These are phyloP conservation scores for Fusarium transvaalense DNA, from an alignment of 2,329 filamentous ascomycete genomes.

Conservation along the genomic window DNA sequence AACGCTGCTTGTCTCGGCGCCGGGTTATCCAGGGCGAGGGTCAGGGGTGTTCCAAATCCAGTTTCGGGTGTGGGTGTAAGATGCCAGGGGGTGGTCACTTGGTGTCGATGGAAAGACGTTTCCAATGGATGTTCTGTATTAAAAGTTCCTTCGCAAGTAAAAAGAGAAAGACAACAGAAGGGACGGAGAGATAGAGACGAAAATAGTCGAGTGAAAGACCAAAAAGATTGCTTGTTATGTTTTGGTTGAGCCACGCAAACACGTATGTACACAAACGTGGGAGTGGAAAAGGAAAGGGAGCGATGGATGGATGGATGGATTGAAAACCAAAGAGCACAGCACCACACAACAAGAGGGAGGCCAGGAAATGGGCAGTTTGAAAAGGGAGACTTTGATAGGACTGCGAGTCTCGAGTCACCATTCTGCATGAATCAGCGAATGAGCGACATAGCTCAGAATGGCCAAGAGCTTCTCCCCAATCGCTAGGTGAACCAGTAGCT, in stretches of 20 bases:
- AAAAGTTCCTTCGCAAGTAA: not conserved
- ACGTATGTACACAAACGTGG: conserved; percentile 32
- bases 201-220: not conserved
- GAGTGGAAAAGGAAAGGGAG: conserved; percentile 24
- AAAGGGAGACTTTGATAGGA: conserved; percentile 16
- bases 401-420: conserved; percentile 1
- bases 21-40: conserved; percentile 45
- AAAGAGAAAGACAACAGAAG: not conserved
- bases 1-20: conserved; percentile 47
- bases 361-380: conserved; percentile 20
- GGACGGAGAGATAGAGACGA: not conserved
- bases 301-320: conserved; percentile 16
- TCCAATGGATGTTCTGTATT: conserved; percentile 9
- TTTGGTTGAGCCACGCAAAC: conserved; percentile 14
- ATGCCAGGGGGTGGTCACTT: conserved; percentile 36
- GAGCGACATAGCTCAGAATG: not conserved
- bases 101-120: conserved; percentile 36
- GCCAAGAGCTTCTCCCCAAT: conserved; percentile 9
- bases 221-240: conserved; percentile 14
- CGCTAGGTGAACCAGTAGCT: not conserved
- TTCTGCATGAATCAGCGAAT: conserved; percentile 13
- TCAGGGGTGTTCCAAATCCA: conserved; percentile 16
- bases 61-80: conserved; percentile 28
- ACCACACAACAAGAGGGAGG: conserved; percentile 13
- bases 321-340: conserved; percentile 7